Base-by-base conservation (phyloP, 2,329 filamentous ascomycete species). In the Diaporthe caulivora region DNA sequence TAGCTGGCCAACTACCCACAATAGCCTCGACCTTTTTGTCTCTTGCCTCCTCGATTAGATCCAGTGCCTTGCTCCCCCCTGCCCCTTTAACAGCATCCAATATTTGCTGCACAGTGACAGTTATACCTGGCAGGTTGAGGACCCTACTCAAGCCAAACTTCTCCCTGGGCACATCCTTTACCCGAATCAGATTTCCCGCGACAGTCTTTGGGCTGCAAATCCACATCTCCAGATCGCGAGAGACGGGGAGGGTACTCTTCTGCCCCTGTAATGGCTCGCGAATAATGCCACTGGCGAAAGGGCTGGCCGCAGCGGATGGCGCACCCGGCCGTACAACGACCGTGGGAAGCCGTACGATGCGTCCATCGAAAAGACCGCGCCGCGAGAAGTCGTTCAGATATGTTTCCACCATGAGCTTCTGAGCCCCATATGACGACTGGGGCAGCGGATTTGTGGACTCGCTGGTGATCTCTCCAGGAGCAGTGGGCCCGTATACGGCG, bases 321-420 rank as follows among this genome's bases (percentile, higher is more conserved):
- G 84, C 86, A 2, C 90, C 90, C 0, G 90, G 88, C 5, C 91
- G 84, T 0, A 92, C 89, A 0, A 89, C 88, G 24, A 92, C 87
- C 0, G 90, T 92, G 0, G 18, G 62, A 1, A 65, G 62, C 4
- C 62, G 62, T 1, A 65, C 62, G 15, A 65, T 34, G 9, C 90
- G 84, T 0, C 88, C 90, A 62, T 90, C 87, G 58, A 92, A 86
- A 40, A 91, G 85, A 0, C 88, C 87, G 13, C 88, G 76, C 2
- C 90, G 83, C 7, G 81, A 82, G 5, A 74, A 62, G 51, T 91
- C 89, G 76, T 89, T 89, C 71, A 91, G 79, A 2, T 90, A 80
- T 1, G 85, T 86, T 79, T 92, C 90, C 70, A 89, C 86, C 76
- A 92, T 89, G 65, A 92, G 82, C 78, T 92, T 92, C 78, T 91